Evolutionary conservation across 169 alveolate genomes (phyloP).

Genomic region (Plasmodium blacklocki): DNA sequence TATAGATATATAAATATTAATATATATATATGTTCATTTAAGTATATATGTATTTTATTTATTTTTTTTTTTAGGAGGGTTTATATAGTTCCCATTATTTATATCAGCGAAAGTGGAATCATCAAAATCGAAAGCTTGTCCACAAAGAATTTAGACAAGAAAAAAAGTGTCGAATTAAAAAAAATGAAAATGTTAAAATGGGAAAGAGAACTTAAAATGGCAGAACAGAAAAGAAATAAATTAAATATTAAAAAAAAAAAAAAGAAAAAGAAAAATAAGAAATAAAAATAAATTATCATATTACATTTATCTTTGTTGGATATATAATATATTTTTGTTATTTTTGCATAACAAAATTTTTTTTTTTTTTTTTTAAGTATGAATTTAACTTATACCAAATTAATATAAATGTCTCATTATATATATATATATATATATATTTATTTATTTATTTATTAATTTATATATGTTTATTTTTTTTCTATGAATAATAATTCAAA

Average conservation of each 20-base stretch:
- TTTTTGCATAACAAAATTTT: background rate
- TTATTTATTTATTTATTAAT: background rate
- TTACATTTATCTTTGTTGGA: too few species aligned
- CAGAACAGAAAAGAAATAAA: constrained; percentile 32
- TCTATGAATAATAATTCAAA: too few species aligned
- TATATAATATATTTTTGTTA: too few species aligned
- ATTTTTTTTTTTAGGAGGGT: constrained; percentile 32
- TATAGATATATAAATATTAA: background rate
- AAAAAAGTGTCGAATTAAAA: constrained; percentile 37
- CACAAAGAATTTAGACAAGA: constrained; percentile 30
- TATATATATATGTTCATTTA: background rate
- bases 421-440: background rate
- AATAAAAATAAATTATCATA: background rate
- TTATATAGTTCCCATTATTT: constrained; percentile 55
- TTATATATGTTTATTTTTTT: background rate
- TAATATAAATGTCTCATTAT: too few species aligned
- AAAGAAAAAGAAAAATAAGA: constrained; percentile 31
- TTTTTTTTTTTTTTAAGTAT: background rate
- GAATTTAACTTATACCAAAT: background rate
- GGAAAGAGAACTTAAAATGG: constrained; percentile 64
- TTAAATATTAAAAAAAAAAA: constrained; percentile 3
- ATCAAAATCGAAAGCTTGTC: constrained; percentile 49
- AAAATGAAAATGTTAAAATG: constrained; percentile 70
- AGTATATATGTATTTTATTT: background rate
- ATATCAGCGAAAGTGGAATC: constrained; percentile 57